Evolutionary conservation across 176 grass and related monocot genomes (phyloP).

Genomic region (Cenchrus americanus): DNA sequence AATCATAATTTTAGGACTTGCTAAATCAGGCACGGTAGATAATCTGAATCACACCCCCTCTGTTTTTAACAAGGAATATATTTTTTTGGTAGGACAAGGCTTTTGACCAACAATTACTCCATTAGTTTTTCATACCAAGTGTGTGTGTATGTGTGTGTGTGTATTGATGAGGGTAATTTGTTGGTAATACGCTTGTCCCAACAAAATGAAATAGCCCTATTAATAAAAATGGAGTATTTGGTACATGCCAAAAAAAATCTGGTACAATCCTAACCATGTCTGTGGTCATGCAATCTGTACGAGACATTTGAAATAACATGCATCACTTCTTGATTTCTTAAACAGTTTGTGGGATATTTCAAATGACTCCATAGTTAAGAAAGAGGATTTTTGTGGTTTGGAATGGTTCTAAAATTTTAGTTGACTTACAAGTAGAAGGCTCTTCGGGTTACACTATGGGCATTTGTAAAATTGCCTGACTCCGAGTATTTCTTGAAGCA

Average conservation of each 20-base stretch:
- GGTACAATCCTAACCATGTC: not conserved
- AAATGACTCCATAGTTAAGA: not conserved
- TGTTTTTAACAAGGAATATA: not conserved
- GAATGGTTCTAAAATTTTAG: not conserved
- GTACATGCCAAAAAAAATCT: not conserved
- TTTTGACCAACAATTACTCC: not conserved
- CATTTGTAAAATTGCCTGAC: not conserved
- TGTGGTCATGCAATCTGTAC: not conserved
- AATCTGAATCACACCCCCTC: not conserved
- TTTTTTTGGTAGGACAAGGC: not conserved
- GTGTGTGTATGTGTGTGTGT: too few species aligned
- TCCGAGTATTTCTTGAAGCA: not conserved
- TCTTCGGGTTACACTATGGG: not conserved
- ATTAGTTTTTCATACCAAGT: too few species aligned
- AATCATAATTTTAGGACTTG: not conserved
- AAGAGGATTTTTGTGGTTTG: not conserved
- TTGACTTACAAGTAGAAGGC: not conserved
- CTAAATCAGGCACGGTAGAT: not conserved
- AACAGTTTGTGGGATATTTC: not conserved
- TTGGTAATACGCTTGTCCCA: too few species aligned
- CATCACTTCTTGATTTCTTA: not conserved
- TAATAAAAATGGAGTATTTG: not conserved
- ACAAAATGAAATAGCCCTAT: too few species aligned
- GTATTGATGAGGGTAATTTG: too few species aligned
- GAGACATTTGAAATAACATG: not conserved